Evolutionary conservation across 495 filamentous ascomycete species (phyloP).

Genomic region (Extremus antarcticus): DNA sequence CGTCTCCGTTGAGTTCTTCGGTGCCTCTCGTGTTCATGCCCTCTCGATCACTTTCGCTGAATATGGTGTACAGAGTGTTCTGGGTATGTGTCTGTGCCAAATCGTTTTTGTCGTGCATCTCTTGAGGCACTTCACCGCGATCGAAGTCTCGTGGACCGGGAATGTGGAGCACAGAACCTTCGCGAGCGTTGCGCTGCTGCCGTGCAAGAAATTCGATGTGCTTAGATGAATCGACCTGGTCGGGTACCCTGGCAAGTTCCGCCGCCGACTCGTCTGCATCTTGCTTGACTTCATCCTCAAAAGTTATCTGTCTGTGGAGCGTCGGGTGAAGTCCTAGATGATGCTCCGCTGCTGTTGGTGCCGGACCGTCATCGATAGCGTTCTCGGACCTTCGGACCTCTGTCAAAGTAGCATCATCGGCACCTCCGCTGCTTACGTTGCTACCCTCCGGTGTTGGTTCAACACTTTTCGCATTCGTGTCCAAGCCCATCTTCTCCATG

Average conservation of each 20-base stretch:
- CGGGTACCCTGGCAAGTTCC: background rate
- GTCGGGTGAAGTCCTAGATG: constrained; percentile 1
- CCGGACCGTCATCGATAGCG: background rate
- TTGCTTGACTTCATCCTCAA: constrained; percentile 45
- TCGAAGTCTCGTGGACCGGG: constrained; percentile 83
- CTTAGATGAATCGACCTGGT: constrained; percentile 33
- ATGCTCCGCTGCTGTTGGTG: constrained; percentile 6
- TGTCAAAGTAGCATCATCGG: constrained; percentile 21
- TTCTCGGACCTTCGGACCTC: too few species aligned
- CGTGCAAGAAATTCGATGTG: constrained; percentile 80
- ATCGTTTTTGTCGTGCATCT: constrained; percentile 33
- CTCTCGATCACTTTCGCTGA: background rate
- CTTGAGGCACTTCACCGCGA: constrained; percentile 57
- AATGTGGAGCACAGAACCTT: constrained; percentile 60
- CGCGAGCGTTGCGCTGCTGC: constrained; percentile 58
- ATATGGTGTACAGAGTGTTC: background rate
- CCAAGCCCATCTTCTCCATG: constrained; percentile 5
- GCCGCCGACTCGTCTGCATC: constrained; percentile 15
- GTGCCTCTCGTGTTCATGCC: background rate
- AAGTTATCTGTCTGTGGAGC: constrained; percentile 44
- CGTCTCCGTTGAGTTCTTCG: constrained; percentile 28
- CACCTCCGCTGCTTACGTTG: constrained; percentile 2
- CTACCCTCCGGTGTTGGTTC: constrained; percentile 10
- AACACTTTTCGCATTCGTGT: background rate
- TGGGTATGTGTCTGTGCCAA: constrained; percentile 6